Conservation (phyloP, 2,329 filamentous ascomycete genomes). For the Aspergillus alliaceus region DNA sequence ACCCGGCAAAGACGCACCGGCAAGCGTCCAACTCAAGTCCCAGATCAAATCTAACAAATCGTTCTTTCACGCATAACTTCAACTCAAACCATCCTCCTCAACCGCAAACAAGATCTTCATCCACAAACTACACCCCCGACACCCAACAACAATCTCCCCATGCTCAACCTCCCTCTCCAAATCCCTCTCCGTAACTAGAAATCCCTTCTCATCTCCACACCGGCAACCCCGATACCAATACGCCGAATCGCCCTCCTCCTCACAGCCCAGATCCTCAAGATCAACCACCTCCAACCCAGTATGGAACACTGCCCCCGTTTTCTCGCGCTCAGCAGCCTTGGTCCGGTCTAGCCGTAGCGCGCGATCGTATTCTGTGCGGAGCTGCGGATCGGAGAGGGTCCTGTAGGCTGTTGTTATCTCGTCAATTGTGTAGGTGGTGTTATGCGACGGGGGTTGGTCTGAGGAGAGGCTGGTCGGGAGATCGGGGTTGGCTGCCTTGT, state of each 20-base stretch:
- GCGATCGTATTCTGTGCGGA: slow-evolving; percentile 52
- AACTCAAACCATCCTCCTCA: slow-evolving; percentile 33
- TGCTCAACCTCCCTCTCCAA: slow-evolving; percentile 51
- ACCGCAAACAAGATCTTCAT: slow-evolving; percentile 61
- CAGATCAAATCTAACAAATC: no score
- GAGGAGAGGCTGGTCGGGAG: background rate
- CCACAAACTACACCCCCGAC: slow-evolving; percentile 64
- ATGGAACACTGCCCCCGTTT: slow-evolving; percentile 40
- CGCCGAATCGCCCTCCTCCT: slow-evolving; percentile 35
- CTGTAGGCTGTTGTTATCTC: slow-evolving; percentile 61
- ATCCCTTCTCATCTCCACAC: slow-evolving; percentile 59
- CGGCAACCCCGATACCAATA: slow-evolving; percentile 60
- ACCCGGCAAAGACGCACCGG: no score
- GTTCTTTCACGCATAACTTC: no score
- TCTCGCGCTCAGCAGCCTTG: slow-evolving; percentile 23
- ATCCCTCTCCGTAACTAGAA: slow-evolving; percentile 55
- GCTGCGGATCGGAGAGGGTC: slow-evolving; percentile 47
- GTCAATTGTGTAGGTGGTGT: slow-evolving; percentile 49
- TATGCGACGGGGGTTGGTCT: background rate
- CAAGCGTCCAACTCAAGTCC: background rate
- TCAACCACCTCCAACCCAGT: slow-evolving; percentile 59
- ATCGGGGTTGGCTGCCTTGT: slow-evolving; percentile 44
- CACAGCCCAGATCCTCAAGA: slow-evolving; percentile 54
- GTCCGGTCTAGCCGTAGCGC: slow-evolving; percentile 37
- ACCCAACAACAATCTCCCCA: slow-evolving; percentile 60